Conservation (phyloP, 2,329 filamentous ascomycete genomes). For the Fonsecaea multimorphosa region DNA sequence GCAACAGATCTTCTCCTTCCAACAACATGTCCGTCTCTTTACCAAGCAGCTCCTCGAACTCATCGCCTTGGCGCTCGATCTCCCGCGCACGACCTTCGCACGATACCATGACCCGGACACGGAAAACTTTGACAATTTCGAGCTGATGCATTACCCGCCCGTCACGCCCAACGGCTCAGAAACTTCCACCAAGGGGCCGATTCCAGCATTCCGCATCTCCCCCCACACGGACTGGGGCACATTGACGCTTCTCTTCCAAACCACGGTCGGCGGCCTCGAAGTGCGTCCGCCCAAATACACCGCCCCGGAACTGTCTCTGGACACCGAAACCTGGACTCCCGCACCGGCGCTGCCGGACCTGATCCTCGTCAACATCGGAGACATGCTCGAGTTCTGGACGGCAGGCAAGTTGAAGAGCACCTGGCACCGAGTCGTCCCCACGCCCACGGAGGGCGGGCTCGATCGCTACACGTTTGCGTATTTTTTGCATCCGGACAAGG, state of each 20-base stretch:
- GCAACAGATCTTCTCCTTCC: slow-evolving; percentile 23
- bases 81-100: slow-evolving; percentile 19
- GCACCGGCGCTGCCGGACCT: slow-evolving; percentile 23
- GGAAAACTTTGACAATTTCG: slow-evolving; percentile 30
- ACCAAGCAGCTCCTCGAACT: slow-evolving; percentile 25
- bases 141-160: slow-evolving; percentile 30
- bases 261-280: slow-evolving; percentile 28
- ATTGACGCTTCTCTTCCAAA: slow-evolving; percentile 30
- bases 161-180: slow-evolving; percentile 3
- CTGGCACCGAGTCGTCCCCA: slow-evolving; percentile 27
- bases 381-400: slow-evolving; percentile 33
- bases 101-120: slow-evolving; percentile 14
- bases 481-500: slow-evolving; percentile 27
- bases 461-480: slow-evolving; percentile 31
- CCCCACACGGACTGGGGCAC: slow-evolving; percentile 33
- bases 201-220: slow-evolving; percentile 24
- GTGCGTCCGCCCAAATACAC: slow-evolving; percentile 28
- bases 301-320: slow-evolving; percentile 5
- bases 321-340: slow-evolving; percentile 20
- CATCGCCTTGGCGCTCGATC: slow-evolving; percentile 25
- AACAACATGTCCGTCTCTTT: slow-evolving; percentile 21
- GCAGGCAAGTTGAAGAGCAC: slow-evolving; percentile 28
- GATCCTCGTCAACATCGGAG: slow-evolving; percentile 28
- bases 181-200: neutral
- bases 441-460: slow-evolving; percentile 9